Evolutionary conservation across 2,329 filamentous ascomycete genomes (phyloP).

Genomic region (Pyrenochaeta sp.): DNA sequence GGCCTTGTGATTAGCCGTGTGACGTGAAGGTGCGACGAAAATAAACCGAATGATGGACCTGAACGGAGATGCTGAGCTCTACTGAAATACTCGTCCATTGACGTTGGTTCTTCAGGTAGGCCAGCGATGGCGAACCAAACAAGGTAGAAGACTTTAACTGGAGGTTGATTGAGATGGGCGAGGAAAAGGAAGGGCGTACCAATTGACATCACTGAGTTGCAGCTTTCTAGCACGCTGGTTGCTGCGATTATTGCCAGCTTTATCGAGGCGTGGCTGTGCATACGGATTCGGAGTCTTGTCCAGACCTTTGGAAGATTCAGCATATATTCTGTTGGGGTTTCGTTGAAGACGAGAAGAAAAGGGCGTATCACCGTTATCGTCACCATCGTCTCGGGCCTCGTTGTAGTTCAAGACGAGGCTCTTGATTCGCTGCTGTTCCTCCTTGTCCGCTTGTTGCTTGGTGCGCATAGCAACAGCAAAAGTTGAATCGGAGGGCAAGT

Average conservation of each 20-base stretch:
- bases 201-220: constrained; percentile 96
- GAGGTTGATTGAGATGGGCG: constrained; percentile 25
- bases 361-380: constrained; percentile 72
- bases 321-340: constrained; percentile 59
- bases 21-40: constrained; percentile 6
- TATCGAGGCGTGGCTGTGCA: constrained; percentile 59
- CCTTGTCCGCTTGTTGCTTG: constrained; percentile 91
- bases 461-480: constrained; percentile 97
- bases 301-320: constrained; percentile 47
- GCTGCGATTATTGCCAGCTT: constrained; percentile 69
- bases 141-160: constrained; percentile 17
- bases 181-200: constrained; percentile 66
- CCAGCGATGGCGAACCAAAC: constrained; percentile 6
- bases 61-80: constrained; percentile 3
- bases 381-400: constrained; percentile 82
- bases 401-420: constrained; percentile 90
- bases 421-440: constrained; percentile 98
- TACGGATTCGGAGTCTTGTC: constrained; percentile 53
- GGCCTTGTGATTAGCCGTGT: constrained; percentile 37
- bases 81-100: constrained; percentile 19
- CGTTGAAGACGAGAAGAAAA: constrained; percentile 51
- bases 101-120: constrained; percentile 7
- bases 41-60: constrained; percentile 13
- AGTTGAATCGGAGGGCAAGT: constrained; percentile 86
- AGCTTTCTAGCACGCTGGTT: constrained; percentile 87